phyloP scores from a whole-genome alignment of 2,329 filamentous ascomycete species.

The Paecilomyces sp. region DNA sequence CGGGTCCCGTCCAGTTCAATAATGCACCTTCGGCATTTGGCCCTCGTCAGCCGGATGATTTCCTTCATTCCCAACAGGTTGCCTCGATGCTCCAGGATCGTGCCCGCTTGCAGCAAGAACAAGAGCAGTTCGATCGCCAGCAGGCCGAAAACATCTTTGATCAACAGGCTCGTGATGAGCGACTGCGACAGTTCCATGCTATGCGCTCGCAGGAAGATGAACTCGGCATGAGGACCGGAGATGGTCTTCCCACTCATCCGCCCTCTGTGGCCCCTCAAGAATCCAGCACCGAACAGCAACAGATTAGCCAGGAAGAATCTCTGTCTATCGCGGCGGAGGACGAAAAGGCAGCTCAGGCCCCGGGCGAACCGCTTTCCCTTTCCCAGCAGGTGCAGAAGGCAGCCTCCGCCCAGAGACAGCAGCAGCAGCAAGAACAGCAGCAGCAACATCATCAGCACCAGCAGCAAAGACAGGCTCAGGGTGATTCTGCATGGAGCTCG shows the following conservation, averaged over 20 bases:
- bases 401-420: slow-evolving; percentile 34
- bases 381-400: slow-evolving; percentile 82
- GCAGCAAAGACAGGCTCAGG: slow-evolving; percentile 33
- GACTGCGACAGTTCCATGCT: slow-evolving; percentile 76
- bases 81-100: slow-evolving; percentile 55
- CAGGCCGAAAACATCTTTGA: slow-evolving; percentile 41
- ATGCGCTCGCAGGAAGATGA: slow-evolving; percentile 65
- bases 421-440: slow-evolving; percentile 22
- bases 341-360: slow-evolving; percentile 11
- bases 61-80: slow-evolving; percentile 50
- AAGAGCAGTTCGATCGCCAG: slow-evolving; percentile 46
- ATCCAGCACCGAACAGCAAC: slow-evolving; percentile 16
- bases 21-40: slow-evolving; percentile 38
- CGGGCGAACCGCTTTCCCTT: slow-evolving; percentile 53
- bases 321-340: slow-evolving; percentile 14
- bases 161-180: slow-evolving; percentile 52
- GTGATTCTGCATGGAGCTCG: slow-evolving; percentile 49
- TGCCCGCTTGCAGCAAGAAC: slow-evolving; percentile 54
- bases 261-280: slow-evolving; percentile 21
- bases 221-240: slow-evolving; percentile 26
- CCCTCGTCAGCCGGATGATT: slow-evolving; percentile 38
- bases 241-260: slow-evolving; percentile 36
- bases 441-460: slow-evolving; percentile 20
- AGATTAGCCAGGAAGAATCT: slow-evolving; percentile 39
- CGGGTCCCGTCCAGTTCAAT: slow-evolving; percentile 42